A percentile compares a stretch with the other conserved stretches of the same genome.
Conservation (phyloP, 768 basidiomycete species). For the Calocybe cyanea region DNA sequence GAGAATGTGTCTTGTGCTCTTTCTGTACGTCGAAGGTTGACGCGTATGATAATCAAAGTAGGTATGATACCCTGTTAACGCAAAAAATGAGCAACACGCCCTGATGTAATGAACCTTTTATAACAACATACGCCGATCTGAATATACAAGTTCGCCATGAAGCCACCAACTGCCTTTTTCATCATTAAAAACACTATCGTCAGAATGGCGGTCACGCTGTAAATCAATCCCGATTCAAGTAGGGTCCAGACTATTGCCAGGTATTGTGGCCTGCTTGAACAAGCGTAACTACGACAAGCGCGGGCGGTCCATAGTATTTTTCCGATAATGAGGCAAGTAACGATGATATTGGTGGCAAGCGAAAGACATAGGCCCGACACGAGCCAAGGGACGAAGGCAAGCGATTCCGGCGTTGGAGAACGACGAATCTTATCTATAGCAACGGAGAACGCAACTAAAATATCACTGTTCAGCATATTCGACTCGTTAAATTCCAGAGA, state of each 20-base stretch:
- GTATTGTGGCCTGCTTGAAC: constrained; percentile 1
- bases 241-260: constrained; percentile 13
- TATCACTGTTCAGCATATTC: too few species aligned
- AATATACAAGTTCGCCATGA: constrained; percentile 9
- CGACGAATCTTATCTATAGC: too few species aligned
- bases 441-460: too few species aligned
- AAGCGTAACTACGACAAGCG: background rate
- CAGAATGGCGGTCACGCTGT: constrained; percentile 12
- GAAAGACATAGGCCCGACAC: background rate
- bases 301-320: background rate
- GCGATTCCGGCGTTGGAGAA: background rate
- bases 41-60: too few species aligned
- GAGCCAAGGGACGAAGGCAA: background rate
- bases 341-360: background rate
- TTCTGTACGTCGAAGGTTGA: too few species aligned
- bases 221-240: constrained; percentile 17
- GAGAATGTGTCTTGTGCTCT: too few species aligned
- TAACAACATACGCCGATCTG: constrained; percentile 13
- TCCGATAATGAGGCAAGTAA: constrained; percentile 4
- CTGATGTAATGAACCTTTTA: too few species aligned
- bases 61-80: too few species aligned
- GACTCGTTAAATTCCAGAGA: background rate
- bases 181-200: constrained; percentile 13
- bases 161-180: constrained; percentile 9
- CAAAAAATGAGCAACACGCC: too few species aligned